Percentiles rank a stretch among this genome's conserved stretches.
Evolutionary conservation across 2,329 filamentous ascomycete species (phyloP).

Genomic region (Xylariaceae sp.): DNA sequence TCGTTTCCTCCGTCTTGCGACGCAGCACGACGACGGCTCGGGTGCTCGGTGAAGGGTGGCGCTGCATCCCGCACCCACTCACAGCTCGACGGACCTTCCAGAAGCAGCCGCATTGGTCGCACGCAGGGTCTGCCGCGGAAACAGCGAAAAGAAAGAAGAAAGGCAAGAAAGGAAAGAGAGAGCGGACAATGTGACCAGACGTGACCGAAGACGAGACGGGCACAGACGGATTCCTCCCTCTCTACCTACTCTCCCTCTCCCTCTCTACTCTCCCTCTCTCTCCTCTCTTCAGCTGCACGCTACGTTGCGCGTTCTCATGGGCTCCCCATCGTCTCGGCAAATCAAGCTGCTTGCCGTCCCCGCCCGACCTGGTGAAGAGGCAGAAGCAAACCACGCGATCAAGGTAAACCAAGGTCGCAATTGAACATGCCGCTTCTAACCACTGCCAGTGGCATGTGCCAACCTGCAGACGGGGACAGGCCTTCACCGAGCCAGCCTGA

Average conservation of each 20-base stretch:
- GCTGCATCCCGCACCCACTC: slow-evolving; percentile 15
- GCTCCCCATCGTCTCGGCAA: slow-evolving; percentile 18
- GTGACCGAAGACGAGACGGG: slow-evolving; percentile 5
- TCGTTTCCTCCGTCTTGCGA: slow-evolving; percentile 3
- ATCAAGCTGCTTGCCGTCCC: slow-evolving; percentile 15
- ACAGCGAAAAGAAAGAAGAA: slow-evolving; percentile 1
- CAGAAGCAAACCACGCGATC: background rate
- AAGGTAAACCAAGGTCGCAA: background rate
- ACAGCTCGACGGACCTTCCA: slow-evolving; percentile 21
- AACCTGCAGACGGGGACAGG: background rate
- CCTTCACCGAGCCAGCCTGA: slow-evolving; percentile 16
- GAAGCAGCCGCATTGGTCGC: slow-evolving; percentile 19
- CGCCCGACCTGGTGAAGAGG: slow-evolving; percentile 10
- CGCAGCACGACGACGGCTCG: slow-evolving; percentile 16
- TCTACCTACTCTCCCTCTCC: too few species aligned
- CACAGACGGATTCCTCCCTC: too few species aligned
- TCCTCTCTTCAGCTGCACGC: slow-evolving; percentile 18
- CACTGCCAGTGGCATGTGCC: slow-evolving; percentile 8
- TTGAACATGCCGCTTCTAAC: too few species aligned
- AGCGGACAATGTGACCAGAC: slow-evolving; percentile 4
- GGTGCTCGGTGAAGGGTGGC: slow-evolving; percentile 20
- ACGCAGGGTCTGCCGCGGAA: slow-evolving; percentile 14
- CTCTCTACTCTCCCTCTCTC: too few species aligned
- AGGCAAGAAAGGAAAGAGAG: background rate
- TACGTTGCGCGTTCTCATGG: slow-evolving; percentile 21